Evolutionary conservation across 2,329 filamentous ascomycete species (phyloP).

Genomic region (Allantophomopsis lycopodina): DNA sequence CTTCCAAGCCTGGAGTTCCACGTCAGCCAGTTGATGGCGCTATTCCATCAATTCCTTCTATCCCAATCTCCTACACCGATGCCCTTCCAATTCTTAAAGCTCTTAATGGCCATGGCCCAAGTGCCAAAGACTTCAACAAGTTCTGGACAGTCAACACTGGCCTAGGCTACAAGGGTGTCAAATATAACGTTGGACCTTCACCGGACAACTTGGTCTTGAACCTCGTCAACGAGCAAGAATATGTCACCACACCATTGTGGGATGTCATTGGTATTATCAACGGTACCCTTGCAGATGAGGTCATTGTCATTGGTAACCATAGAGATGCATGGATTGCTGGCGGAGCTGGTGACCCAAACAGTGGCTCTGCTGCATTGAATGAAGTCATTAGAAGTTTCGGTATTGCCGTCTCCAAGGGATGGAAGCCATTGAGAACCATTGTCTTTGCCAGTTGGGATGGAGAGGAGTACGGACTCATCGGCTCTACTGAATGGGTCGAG

Average conservation of each 20-base stretch:
- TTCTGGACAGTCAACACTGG: conserved; percentile 48
- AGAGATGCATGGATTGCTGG: conserved; percentile 82
- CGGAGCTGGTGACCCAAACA: conserved; percentile 74
- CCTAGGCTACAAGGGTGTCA: conserved; percentile 48
- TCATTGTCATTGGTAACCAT: conserved; percentile 84
- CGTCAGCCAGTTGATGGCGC: conserved; percentile 55
- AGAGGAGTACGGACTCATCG: conserved; percentile 69
- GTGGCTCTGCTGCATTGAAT: conserved; percentile 65
- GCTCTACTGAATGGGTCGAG: conserved; percentile 79
- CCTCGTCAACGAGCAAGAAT: conserved; percentile 67
- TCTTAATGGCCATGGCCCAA: conserved; percentile 77
- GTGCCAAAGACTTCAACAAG: conserved; percentile 60
- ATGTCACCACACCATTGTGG: conserved; percentile 73
- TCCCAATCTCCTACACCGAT: conserved; percentile 82
- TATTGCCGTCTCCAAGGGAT: conserved; percentile 55
- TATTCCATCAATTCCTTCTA: conserved; percentile 76
- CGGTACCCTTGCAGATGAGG: conserved; percentile 75
- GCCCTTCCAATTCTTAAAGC: conserved; percentile 79
- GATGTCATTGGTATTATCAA: conserved; percentile 90
- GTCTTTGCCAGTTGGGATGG: conserved; percentile 70
- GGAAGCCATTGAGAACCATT: conserved; percentile 79
- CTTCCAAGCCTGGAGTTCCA: conserved; percentile 78
- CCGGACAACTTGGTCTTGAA: conserved; percentile 57
- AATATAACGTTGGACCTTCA: conserved; percentile 58
- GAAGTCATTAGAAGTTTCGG: conserved; percentile 68